Base-by-base conservation (phyloP, 1,284 basidiomycete genomes). In the Chondrostereum purpureum region DNA sequence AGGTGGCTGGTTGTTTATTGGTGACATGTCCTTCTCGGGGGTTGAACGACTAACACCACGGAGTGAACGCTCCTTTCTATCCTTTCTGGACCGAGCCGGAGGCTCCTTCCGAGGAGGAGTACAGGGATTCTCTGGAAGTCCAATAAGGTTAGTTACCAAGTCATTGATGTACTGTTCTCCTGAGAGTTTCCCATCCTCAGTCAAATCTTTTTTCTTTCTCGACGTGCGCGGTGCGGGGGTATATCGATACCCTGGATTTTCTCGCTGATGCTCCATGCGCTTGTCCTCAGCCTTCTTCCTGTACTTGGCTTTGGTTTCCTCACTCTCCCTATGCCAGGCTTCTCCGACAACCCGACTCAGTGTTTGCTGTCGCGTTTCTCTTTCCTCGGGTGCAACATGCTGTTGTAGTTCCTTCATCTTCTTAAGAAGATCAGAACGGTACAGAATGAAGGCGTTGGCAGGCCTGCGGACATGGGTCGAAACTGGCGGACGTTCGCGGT, bases 391-490 rank as follows among this genome's bases (percentile, higher is more conserved):
- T 18, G 73, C 64, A 1, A 50, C 37, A 4, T 51, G 50, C 5
- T 10, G 10, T 19, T 43, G 42, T 18, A 11, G 16, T 17, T 17
- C 19, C 13, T 20, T 31, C 16, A 43, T 43, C 6, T 56, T 61
- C 53, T 76, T 77, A 24, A 88, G 68, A 38, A 85, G 76, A 53
- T 86, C 75, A 12, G 85, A 86, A 40, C 89, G 80, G 62, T 81
- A 92, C 45, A 92, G 69, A 61, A 91, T 85, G 64, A 90, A 92
- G 5, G 88, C 83, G 58, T 92, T 91, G 14, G 83, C 74, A 1
- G 87, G 83, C n/a, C 88, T 77, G 43, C 83, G 79, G 50, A 85
- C 72, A n/a, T n/a, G n/a, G n/a, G n/a, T n/a, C n/a, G n/a, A n/a
- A n/a, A n/a, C n/a, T n/a, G n/a, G n/a, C n/a, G n/a, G n/a, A n/a